Evolutionary conservation across 345 rosid genomes (phyloP), one percentile per base, ranked within the genome.

Genomic region (Mangifera indica): DNA sequence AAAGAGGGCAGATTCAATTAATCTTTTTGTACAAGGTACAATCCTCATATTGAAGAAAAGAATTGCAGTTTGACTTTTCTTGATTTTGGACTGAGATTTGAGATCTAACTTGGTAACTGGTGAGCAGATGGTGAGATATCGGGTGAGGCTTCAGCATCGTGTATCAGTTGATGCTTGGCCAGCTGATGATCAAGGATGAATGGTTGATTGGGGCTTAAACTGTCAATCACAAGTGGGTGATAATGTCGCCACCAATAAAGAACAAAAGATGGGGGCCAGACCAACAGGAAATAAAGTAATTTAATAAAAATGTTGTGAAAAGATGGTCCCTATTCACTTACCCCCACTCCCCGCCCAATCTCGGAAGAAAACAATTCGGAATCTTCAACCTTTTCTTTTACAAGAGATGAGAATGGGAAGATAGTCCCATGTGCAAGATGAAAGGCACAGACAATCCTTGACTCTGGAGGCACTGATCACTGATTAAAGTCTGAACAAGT

Each of bases 91-190:
- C 17, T 21, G 51, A 55, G 14, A 15, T 15, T 4, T 14, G 20
- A 20, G 61, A 25, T 3, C 54, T 22, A 15, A 25, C 25, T 2
- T 17, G 22, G 15, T 21, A 25, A 48, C 2, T 17, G 22, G 15
- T 21, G 2, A 12, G 2, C 20, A 32, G 7, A 14, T 24, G 72
- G 25, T 57, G 3, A 12, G 42, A 58, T 24, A 44, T 44, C 10
- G 72, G 68, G 63, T 17, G 18, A 58, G 44, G 24, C 22, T 24
- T 44, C 54, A 24, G 25, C 72, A 10, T 69, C 54, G 24, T 10
- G 9, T 24, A 18, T 40, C 64, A 57, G 32, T 29, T 3, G 3
- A 29, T 29, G 32, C 3, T 3, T 1, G 3, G 32, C 32, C 32
- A 1, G 2, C 24, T 25, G 4, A 37, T 37, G 42, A 37, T 37